Percentiles rank a stretch among this genome's conserved stretches.
phyloP scores from a whole-genome alignment of 768 basidiomycete genomes.

The Auriculariales sp. region DNA sequence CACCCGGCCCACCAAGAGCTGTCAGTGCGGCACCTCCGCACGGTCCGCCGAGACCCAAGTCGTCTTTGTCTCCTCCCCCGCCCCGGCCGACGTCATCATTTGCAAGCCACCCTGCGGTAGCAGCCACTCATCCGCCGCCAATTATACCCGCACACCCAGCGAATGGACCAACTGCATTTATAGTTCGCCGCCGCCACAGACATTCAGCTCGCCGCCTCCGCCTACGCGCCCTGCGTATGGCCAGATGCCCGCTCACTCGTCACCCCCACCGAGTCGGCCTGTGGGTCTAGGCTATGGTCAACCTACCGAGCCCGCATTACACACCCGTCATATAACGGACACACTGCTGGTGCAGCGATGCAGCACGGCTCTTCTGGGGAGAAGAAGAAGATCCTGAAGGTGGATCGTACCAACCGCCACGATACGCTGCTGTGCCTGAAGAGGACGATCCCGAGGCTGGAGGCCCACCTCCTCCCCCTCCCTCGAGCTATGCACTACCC shows the following conservation, averaged over 20 bases:
- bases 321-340: too few relatives aligned
- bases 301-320: constrained; percentile 14
- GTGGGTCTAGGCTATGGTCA: constrained; percentile 23
- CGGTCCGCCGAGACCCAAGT: too few relatives aligned
- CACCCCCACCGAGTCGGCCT: constrained; percentile 60
- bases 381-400: too few relatives aligned
- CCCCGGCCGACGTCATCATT: constrained; percentile 6
- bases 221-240: constrained; percentile 35
- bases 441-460: constrained; percentile 1
- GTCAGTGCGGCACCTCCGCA: constrained; percentile 7
- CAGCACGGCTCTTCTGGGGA: too few relatives aligned
- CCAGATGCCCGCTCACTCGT: constrained; percentile 55
- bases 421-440: constrained; percentile 6
- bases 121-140: constrained; percentile 12
- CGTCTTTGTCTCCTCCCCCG: background rate
- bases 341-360: too few relatives aligned
- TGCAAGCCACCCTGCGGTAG: constrained; percentile 3
- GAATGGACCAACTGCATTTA: constrained; percentile 9
- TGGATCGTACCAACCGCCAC: too few relatives aligned
- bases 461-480: constrained; percentile 9
- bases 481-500: constrained; percentile 11
- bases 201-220: constrained; percentile 19
- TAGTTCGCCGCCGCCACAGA: too few relatives aligned
- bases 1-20: constrained; percentile 1
- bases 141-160: constrained; percentile 8